Percentiles rank a stretch among this genome's conserved stretches.
Evolutionary conservation across 208 protist species (phyloP).

Genomic region (Angomonas ambiguus): DNA sequence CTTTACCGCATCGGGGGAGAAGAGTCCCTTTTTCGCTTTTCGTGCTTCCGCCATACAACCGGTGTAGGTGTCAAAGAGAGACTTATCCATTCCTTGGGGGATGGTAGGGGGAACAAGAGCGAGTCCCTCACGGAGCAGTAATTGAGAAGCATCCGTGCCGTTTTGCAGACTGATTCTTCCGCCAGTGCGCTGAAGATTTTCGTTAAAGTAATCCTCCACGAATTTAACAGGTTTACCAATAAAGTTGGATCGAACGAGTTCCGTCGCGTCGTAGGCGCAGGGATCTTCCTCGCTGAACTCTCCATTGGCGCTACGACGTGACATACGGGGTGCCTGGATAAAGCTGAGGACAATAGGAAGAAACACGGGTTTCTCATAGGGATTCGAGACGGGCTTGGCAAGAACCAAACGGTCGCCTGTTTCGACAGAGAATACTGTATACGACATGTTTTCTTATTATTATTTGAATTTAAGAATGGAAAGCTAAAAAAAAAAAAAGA

Average conservation of each 20-base stretch:
- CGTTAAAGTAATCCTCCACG: constrained; percentile 83
- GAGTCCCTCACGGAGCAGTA: constrained; percentile 75
- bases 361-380: constrained; percentile 47
- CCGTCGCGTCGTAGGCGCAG: constrained; percentile 79
- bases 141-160: constrained; percentile 49
- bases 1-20: constrained; percentile 43
- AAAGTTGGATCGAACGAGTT: constrained; percentile 76
- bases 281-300: constrained; percentile 81
- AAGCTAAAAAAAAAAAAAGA: constrained; percentile 9
- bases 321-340: constrained; percentile 77
- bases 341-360: constrained; percentile 82
- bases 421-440: constrained; percentile 81
- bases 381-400: constrained; percentile 37
- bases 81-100: constrained; percentile 60
- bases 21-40: constrained; percentile 60
- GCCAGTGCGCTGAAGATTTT: constrained; percentile 65
- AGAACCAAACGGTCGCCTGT: constrained; percentile 81
- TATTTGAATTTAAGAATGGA: constrained; percentile 9
- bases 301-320: constrained; percentile 38
- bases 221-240: constrained; percentile 88
- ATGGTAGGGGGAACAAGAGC: constrained; percentile 56
- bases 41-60: constrained; percentile 44
- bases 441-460: constrained; percentile 45
- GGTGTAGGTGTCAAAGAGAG: constrained; percentile 55
- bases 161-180: constrained; percentile 54